Evolutionary conservation across 2,329 filamentous ascomycete genomes (phyloP).

Genomic region (Aspergillus sp.): DNA sequence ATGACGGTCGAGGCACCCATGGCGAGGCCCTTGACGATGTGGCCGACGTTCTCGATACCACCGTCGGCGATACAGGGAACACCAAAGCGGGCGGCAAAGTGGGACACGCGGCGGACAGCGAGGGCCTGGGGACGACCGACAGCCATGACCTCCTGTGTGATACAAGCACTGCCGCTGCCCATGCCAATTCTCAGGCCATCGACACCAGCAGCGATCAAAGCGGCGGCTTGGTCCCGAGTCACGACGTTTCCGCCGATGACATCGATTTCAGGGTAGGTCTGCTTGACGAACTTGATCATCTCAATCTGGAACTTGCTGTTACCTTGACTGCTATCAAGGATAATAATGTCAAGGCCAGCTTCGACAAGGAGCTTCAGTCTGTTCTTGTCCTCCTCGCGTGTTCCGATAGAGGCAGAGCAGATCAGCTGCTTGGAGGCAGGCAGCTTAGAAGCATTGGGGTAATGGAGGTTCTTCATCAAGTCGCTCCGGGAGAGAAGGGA

Average conservation of each 20-base stretch:
- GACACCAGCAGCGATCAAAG: conserved; percentile 86
- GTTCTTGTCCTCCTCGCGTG: conserved; percentile 85
- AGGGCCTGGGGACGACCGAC: conserved; percentile 95
- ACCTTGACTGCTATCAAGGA: conserved; percentile 94
- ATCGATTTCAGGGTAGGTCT: conserved; percentile 78
- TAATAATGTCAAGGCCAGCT: conserved; percentile 89
- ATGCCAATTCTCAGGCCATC: conserved; percentile 98
- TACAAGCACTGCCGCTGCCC: conserved; percentile 97
- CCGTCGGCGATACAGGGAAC: conserved; percentile 98
- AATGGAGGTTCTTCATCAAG: conserved; percentile 97
- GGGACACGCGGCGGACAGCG: conserved; percentile 83
- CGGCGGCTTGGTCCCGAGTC: conserved; percentile 91
- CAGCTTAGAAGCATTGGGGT: conserved; percentile 92
- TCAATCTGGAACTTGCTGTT: conserved; percentile 99
- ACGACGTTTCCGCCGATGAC: conserved; percentile 99
- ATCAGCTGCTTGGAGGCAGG: conserved; percentile 97
- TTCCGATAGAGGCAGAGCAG: conserved; percentile 92
- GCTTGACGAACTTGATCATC: conserved; percentile 96
- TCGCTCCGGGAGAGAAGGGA: conserved; percentile 93
- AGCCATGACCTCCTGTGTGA: conserved; percentile 99
- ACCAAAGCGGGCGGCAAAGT: conserved; percentile 88
- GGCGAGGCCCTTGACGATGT: conserved; percentile 97
- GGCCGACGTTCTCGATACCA: conserved; percentile 96
- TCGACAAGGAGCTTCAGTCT: conserved; percentile 86
- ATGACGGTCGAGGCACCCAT: conserved; percentile 94